Evolutionary conservation across 2,329 filamentous ascomycete genomes (phyloP), one percentile per base, ranked within the genome.

Genomic region (Paecilomyces niveus): DNA sequence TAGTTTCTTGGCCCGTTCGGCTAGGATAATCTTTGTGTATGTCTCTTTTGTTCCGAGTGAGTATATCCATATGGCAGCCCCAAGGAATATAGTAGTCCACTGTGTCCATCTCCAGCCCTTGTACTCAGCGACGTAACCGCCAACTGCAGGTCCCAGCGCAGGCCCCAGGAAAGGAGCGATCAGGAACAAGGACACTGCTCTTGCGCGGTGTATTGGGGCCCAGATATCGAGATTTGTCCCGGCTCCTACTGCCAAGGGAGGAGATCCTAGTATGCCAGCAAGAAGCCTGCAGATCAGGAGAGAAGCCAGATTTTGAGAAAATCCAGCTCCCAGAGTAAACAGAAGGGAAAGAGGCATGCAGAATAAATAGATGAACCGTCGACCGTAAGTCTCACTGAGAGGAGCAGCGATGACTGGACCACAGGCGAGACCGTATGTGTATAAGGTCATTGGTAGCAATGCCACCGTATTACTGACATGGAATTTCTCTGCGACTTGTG

Each of bases 231-330:
- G 58, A 39, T 62, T 60, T n/a, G 60, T 63, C 9, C 60, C 60
- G 3, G 61, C 61, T 3, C 60, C 61, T 1, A 63, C 63, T 26
- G 56, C 58, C 10, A 62, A 56, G n/a, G 26, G 50, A 52, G 50
- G 50, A 26, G 50, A 52, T 11, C 50, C 86, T 84, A 88, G 88
- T 69, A 88, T 70, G 0, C 89, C 88, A 54, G 89, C 89, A 65
- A 92, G 89, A 76, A 93, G 90, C 13, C 89, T 85, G 67, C 85
- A 86, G 58, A 92, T 81, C 24, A 89, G 77, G 21, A 93, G 77
- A 0, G 87, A 86, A 66, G 87, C 85, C 53, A 92, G 80, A 61
- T 87, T 87, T 66, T 89, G 86, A 60, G 73, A 71, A 26, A 78
- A 72, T 0, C 76, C 76, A 9, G 74, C 68, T 1, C 76, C 77